A percentile compares a stretch with the other conserved stretches of the same genome.
phyloP scores from a whole-genome alignment of 768 basidiomycete genomes.

The Termitomyces sp. region DNA sequence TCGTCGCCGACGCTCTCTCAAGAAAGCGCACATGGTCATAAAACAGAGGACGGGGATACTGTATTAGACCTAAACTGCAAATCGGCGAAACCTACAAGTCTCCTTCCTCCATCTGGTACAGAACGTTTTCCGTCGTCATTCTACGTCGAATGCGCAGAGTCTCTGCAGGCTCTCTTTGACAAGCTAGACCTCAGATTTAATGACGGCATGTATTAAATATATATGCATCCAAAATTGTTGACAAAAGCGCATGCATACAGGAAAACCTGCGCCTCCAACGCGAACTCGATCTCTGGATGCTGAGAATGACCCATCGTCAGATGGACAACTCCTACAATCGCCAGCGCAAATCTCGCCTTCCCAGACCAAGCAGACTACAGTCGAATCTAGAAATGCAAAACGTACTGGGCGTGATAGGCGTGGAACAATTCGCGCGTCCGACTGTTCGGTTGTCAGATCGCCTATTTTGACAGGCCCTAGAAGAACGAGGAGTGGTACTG shows the following conservation, averaged over 20 bases:
- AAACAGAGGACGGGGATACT: neutral
- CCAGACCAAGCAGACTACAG: neutral
- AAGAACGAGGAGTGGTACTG: slow-evolving; percentile 45
- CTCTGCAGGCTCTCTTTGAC: slow-evolving; percentile 14
- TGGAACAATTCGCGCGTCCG: slow-evolving; percentile 47
- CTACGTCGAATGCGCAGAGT: neutral
- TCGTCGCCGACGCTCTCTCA: slow-evolving; percentile 30
- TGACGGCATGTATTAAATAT: slow-evolving; percentile 4
- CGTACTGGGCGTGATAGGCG: slow-evolving; percentile 29
- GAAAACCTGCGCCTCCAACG: neutral
- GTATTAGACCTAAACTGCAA: neutral
- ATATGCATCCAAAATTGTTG: neutral
- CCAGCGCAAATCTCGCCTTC: slow-evolving; percentile 11
- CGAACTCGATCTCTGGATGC: slow-evolving; percentile 12
- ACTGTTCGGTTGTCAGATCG: slow-evolving; percentile 21
- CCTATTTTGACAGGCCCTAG: slow-evolving; percentile 17
- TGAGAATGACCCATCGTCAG: slow-evolving; percentile 1
- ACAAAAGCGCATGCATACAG: slow-evolving; percentile 1
- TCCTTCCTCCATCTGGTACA: neutral
- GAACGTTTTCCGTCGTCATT: neutral
- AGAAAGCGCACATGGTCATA: slow-evolving; percentile 10
- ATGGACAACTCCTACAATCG: slow-evolving; percentile 6
- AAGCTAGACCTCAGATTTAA: slow-evolving; percentile 12
- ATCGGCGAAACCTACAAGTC: neutral
- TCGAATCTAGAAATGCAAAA: slow-evolving; percentile 3